Percentiles rank a stretch among this genome's conserved stretches.
These are phyloP conservation scores for Heritiera littoralis DNA, from an alignment of 345 rosid genomes.

Conservation along the genomic window DNA sequence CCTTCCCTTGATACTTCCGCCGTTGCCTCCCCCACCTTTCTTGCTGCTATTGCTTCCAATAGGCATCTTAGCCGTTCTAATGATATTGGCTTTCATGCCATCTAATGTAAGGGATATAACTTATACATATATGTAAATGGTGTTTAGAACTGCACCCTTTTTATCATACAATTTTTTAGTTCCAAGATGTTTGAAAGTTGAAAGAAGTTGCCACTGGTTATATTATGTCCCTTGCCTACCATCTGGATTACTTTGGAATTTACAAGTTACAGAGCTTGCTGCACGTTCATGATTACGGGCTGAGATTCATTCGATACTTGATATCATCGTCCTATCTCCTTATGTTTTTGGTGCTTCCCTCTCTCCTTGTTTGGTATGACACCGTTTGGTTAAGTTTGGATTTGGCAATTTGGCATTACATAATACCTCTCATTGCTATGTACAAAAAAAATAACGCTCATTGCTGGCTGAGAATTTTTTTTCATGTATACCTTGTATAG, in stretches of 20 bases:
- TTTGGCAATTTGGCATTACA: no score
- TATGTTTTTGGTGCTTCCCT: no score
- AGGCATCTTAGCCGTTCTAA: slow-evolving; percentile 48
- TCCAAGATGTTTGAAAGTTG: slow-evolving; percentile 3
- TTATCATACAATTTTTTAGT: slow-evolving; percentile 15
- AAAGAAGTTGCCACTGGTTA: neutral
- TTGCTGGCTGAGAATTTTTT: neutral
- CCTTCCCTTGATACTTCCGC: slow-evolving; percentile 68
- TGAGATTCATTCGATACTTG: no score
- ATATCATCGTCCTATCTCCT: no score
- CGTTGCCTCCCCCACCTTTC: slow-evolving; percentile 76
- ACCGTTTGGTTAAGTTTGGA: no score
- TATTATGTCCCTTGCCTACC: neutral
- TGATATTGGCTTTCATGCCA: slow-evolving; percentile 64
- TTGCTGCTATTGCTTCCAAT: slow-evolving; percentile 64
- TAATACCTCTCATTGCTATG: no score
- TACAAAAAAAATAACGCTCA: no score
- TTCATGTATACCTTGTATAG: neutral
- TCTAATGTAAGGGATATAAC: slow-evolving; percentile 50
- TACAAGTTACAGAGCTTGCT: no score
- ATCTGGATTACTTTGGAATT: neutral
- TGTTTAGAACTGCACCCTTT: neutral
- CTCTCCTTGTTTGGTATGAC: no score
- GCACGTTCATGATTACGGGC: no score
- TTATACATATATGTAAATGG: slow-evolving; percentile 37